phyloP scores from a whole-genome alignment of 2,329 filamentous ascomycete genomes.

The Berkeleyomyces basicola region DNA sequence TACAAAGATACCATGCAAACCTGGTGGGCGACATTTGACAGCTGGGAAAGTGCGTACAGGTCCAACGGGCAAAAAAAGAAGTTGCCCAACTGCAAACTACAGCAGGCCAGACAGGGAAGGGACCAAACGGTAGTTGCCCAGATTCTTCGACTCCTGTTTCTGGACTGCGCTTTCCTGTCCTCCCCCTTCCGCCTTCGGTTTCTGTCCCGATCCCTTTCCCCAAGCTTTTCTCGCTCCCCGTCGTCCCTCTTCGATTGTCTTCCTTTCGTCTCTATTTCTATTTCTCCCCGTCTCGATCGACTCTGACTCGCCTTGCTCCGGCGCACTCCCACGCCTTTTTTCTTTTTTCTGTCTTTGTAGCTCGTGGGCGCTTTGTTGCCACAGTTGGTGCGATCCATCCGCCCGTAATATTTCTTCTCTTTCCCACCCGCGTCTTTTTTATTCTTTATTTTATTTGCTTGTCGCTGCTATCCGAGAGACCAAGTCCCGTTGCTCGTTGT shows the following conservation, averaged over 20 bases:
- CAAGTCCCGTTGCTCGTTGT: background rate
- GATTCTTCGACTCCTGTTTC: background rate
- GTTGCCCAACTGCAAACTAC: background rate
- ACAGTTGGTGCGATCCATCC: background rate
- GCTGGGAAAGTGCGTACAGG: background rate
- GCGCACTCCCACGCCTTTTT: background rate
- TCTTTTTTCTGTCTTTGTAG: background rate
- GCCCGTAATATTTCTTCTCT: background rate
- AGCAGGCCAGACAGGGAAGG: background rate
- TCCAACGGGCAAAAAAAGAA: background rate
- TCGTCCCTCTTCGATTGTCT: background rate
- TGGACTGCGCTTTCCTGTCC: background rate
- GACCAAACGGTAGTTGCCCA: background rate
- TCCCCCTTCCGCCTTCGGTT: background rate
- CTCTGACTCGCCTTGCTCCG: constrained; percentile 11
- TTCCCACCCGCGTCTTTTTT: background rate
- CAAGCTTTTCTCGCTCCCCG: background rate
- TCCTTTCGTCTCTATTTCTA: background rate
- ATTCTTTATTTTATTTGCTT: background rate
- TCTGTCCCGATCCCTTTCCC: constrained; percentile 3
- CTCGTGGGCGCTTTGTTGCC: background rate
- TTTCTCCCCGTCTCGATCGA: constrained; percentile 12
- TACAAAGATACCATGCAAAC: too few relatives aligned
- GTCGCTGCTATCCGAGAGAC: background rate
- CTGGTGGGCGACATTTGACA: too few relatives aligned